These are phyloP conservation scores for Obelidium mucronatum DNA, from an alignment of 192 early-diverging fungal genomes.

Conservation along the genomic window DNA sequence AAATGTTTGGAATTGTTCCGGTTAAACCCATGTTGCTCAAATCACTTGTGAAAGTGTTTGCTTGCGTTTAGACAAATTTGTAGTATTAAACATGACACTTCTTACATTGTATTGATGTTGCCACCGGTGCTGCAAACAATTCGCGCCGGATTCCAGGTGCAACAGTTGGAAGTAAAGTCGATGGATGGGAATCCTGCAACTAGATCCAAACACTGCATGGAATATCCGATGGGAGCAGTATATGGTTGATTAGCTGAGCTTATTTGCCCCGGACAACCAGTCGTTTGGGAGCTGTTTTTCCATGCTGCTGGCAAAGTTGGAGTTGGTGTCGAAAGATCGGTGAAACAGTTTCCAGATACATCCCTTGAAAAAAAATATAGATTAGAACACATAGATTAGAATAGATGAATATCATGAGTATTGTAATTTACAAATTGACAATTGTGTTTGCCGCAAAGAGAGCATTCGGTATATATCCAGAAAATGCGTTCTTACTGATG, in stretches of 20 bases:
- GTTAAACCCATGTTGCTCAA: neutral
- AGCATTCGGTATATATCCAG: neutral
- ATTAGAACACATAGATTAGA: too few species aligned
- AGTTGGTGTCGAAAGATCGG: neutral
- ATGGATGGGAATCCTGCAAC: neutral
- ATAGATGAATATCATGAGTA: too few species aligned
- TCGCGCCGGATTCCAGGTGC: neutral
- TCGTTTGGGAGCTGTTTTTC: neutral
- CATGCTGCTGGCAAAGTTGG: too few species aligned
- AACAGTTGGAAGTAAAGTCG: neutral
- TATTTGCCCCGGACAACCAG: neutral
- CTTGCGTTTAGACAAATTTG: too few species aligned
- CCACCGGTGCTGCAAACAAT: neutral
- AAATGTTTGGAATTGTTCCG: neutral
- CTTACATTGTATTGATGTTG: too few species aligned
- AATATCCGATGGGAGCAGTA: neutral
- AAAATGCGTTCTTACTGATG: neutral
- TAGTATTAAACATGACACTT: too few species aligned
- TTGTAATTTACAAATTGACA: too few species aligned
- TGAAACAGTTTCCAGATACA: neutral
- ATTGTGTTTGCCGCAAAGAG: neutral
- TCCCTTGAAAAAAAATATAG: too few species aligned
- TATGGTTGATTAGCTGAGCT: neutral
- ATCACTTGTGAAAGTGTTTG: neutral
- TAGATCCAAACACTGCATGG: neutral